phyloP scores from a whole-genome alignment of 2,329 filamentous ascomycete species.

The Talaromyces albobiverticillius region DNA sequence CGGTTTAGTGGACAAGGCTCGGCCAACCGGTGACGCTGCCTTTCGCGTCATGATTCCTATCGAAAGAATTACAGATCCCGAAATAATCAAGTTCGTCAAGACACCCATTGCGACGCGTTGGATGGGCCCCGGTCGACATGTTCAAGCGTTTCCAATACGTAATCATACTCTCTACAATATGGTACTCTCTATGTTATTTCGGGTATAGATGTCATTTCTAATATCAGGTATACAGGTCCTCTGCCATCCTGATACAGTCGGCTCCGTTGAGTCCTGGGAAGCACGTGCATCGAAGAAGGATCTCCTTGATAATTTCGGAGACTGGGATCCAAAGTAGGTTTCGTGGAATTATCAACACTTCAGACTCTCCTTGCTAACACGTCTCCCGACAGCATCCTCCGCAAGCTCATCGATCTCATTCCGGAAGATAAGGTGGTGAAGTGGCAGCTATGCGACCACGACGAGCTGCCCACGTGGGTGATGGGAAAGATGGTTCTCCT shows the following conservation, averaged over 20 bases:
- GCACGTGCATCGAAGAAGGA: slow-evolving; percentile 48
- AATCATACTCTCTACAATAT: slow-evolving; percentile 65
- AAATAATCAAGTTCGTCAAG: slow-evolving; percentile 58
- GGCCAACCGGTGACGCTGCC: slow-evolving; percentile 66
- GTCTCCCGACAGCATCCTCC: no score
- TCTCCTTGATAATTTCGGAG: no score
- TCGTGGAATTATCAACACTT: no score
- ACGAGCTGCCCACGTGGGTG: slow-evolving; percentile 34
- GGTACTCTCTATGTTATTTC: no score
- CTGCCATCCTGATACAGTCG: no score
- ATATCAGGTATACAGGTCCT: no score
- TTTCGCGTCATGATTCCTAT: slow-evolving; percentile 79
- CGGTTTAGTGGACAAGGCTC: slow-evolving; percentile 23
- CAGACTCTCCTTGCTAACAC: no score
- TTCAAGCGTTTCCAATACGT: slow-evolving; percentile 73
- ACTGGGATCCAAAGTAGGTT: no score
- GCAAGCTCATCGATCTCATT: slow-evolving; percentile 59
- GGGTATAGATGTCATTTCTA: no score
- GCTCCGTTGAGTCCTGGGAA: no score
- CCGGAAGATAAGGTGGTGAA: slow-evolving; percentile 50
- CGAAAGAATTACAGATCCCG: slow-evolving; percentile 60
- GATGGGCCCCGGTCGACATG: slow-evolving; percentile 72
- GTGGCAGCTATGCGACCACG: slow-evolving; percentile 36
- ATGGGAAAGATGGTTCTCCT: slow-evolving; percentile 35
- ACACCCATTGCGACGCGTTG: slow-evolving; percentile 69